Percentiles rank a stretch among this genome's conserved stretches.
These are phyloP conservation scores for Solanum chiquidenum DNA, from an alignment of 257 asterid genomes.

Conservation along the genomic window DNA sequence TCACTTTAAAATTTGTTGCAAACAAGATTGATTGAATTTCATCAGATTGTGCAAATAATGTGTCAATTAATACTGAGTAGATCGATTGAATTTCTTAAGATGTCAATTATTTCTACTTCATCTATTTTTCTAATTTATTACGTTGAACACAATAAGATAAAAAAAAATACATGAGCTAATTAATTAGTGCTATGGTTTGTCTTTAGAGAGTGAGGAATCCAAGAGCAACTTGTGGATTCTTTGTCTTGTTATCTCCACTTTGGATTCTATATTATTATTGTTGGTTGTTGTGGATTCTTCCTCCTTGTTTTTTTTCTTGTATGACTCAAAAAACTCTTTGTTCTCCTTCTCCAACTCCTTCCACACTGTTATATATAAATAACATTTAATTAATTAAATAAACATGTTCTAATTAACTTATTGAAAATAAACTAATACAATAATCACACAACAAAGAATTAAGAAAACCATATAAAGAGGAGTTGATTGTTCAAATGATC, in stretches of 20 bases:
- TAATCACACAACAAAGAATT: not conserved
- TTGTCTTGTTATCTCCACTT: not conserved
- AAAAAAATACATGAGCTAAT: not conserved
- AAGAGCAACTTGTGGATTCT: not conserved
- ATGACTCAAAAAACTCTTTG: conserved; percentile 25
- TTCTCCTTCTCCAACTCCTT: conserved; percentile 68
- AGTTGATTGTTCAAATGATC: not conserved
- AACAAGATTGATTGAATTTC: too few species aligned
- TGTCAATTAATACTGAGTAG: too few species aligned
- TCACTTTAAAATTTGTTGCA: too few species aligned
- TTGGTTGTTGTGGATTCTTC: not conserved
- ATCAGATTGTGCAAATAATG: too few species aligned
- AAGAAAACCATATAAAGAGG: not conserved
- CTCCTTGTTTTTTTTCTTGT: not conserved
- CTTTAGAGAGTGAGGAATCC: not conserved
- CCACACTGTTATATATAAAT: conserved; percentile 43
- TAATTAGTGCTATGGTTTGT: not conserved
- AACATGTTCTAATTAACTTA: not conserved
- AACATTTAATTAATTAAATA: not conserved
- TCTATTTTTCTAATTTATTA: not conserved
- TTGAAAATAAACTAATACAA: not conserved
- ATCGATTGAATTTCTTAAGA: not conserved
- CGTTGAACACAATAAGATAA: not conserved
- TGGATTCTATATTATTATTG: not conserved
- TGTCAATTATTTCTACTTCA: not conserved